phyloP scores from a whole-genome alignment of 352 stramenopile genomes.

The Globisporangium acanthophoron region DNA sequence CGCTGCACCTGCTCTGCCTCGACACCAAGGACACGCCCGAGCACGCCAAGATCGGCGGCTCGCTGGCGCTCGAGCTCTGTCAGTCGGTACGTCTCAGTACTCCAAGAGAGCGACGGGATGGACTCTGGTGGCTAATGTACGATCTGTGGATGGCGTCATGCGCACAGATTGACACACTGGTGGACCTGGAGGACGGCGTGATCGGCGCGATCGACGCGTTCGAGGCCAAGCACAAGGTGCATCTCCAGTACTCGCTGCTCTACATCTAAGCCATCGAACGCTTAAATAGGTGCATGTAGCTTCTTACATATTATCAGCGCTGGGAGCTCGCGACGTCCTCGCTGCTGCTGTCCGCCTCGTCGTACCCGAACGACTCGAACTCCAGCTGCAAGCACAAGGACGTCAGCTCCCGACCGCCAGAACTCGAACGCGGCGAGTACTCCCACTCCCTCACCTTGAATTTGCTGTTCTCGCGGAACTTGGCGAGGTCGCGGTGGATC shows the following conservation, averaged over 20 bases:
- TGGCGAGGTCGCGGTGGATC: slow-evolving; percentile 62
- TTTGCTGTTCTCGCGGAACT: slow-evolving; percentile 54
- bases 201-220: slow-evolving; percentile 52
- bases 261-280: slow-evolving; percentile 29
- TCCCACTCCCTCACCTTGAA: slow-evolving; percentile 3
- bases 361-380: slow-evolving; percentile 11
- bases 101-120: too few relatives aligned
- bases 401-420: too few relatives aligned
- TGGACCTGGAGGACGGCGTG: slow-evolving; percentile 40
- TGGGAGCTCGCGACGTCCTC: too few relatives aligned
- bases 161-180: slow-evolving; percentile 45
- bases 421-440: too few relatives aligned
- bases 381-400: neutral
- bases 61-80: slow-evolving; percentile 49
- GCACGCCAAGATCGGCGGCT: slow-evolving; percentile 41
- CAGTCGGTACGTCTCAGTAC: slow-evolving; percentile 28
- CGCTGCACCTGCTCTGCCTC: slow-evolving; percentile 76
- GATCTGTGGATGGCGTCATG: neutral
- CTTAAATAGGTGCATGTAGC: too few relatives aligned
- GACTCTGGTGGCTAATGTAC: too few relatives aligned
- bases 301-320: too few relatives aligned
- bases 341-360: neutral
- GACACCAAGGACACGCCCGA: slow-evolving; percentile 71
- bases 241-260: slow-evolving; percentile 60
- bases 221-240: slow-evolving; percentile 50